Percentiles rank a stretch among this genome's conserved stretches.
These are phyloP conservation scores for Aspergillus awamori DNA, from an alignment of 2,329 filamentous ascomycete species.

Conservation along the genomic window DNA sequence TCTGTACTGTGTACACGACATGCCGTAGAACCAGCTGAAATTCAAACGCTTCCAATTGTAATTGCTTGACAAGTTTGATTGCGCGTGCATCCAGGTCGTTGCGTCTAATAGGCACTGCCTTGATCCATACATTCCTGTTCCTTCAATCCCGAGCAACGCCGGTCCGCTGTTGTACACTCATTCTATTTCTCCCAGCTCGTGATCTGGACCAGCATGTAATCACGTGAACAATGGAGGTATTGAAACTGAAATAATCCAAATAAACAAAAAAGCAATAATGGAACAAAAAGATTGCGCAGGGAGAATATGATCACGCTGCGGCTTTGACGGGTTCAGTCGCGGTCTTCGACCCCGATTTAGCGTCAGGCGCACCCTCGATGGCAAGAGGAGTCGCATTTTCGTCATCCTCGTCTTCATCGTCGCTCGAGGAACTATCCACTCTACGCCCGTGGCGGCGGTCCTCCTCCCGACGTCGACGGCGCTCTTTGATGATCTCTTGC, in stretches of 20 bases:
- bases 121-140: not conserved
- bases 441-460: conserved; percentile 40
- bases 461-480: conserved; percentile 48
- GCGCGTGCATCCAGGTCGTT: not conserved
- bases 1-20: not conserved
- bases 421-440: conserved; percentile 36
- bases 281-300: not conserved
- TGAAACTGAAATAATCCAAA: not conserved
- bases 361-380: conserved; percentile 36
- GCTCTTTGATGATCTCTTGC: conserved; percentile 39
- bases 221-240: conserved; percentile 6
- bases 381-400: conserved; percentile 27
- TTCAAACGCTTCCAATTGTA: conserved; percentile 3
- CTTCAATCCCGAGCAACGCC: not conserved
- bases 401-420: conserved; percentile 41
- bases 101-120: not conserved
- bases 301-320: not conserved
- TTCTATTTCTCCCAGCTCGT: not conserved
- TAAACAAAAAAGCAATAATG: not conserved
- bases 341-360: conserved; percentile 18
- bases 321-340: conserved; percentile 12
- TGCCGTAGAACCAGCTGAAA: conserved; percentile 6
- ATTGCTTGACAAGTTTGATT: conserved; percentile 5
- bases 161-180: conserved; percentile 3
- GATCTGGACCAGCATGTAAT: conserved; percentile 1